These are phyloP conservation scores for Neofusicoccum cordaticola DNA, from an alignment of 2,329 filamentous ascomycete genomes.

Conservation along the genomic window DNA sequence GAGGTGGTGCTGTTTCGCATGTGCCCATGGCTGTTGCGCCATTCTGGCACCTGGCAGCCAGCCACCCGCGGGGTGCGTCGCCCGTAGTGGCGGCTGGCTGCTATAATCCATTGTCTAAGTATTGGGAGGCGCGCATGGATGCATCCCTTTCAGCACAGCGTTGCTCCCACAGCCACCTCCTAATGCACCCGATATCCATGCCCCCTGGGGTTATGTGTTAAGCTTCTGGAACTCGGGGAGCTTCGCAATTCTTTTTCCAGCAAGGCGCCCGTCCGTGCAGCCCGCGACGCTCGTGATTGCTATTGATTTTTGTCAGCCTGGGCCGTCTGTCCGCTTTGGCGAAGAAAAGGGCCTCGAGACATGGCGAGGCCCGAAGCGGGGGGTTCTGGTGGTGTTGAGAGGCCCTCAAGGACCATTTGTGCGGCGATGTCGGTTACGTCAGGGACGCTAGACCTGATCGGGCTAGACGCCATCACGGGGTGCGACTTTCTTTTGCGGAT, in stretches of 20 bases:
- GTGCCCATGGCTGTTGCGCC: background rate
- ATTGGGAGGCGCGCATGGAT: background rate
- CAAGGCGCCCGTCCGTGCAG: background rate
- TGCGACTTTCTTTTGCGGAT: slow-evolving; percentile 10
- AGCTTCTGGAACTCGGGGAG: background rate
- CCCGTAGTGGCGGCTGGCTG: background rate
- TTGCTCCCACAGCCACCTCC: slow-evolving; percentile 8
- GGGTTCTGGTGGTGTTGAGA: background rate
- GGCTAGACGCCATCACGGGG: background rate
- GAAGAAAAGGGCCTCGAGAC: background rate
- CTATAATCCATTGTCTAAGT: background rate
- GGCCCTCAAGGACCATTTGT: background rate
- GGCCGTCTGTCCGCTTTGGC: background rate
- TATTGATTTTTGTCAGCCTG: slow-evolving; percentile 1
- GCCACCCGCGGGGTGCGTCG: background rate
- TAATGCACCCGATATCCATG: slow-evolving; percentile 11
- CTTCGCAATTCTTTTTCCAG: background rate
- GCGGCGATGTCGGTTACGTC: background rate
- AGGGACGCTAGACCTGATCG: background rate
- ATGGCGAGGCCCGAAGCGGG: background rate
- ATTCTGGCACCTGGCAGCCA: background rate
- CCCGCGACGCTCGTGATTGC: slow-evolving; percentile 4
- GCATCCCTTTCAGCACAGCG: background rate
- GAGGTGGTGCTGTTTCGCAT: background rate
- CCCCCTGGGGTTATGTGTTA: slow-evolving; percentile 3